These are phyloP conservation scores for Oenanthe sinensis DNA, from an alignment of 129 eudicot genomes.

Conservation along the genomic window DNA sequence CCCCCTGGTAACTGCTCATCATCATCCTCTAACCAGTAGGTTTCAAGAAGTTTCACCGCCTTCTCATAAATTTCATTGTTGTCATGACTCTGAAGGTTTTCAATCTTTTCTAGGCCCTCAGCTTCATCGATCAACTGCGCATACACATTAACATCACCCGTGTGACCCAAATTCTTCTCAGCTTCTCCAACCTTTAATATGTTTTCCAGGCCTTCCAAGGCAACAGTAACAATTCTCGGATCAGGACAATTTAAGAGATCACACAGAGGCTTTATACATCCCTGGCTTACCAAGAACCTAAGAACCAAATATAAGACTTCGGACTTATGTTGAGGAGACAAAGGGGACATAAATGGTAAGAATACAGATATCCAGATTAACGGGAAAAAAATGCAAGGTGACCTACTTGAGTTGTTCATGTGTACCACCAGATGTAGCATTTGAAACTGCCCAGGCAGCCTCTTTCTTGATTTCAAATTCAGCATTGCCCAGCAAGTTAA, in stretches of 20 bases:
- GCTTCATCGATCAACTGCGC: constrained; percentile 27
- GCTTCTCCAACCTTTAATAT: constrained; percentile 28
- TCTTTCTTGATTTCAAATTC: constrained; percentile 90
- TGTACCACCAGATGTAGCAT: constrained; percentile 93
- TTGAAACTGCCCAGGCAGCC: constrained; percentile 94
- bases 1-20: constrained; percentile 18
- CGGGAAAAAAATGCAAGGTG: not conserved
- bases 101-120: constrained; percentile 27
- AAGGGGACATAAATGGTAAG: not conserved
- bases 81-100: constrained; percentile 28
- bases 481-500: constrained; percentile 67
- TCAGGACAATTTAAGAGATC: constrained; percentile 37
- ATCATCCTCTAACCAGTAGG: constrained; percentile 22
- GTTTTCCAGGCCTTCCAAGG: constrained; percentile 29
- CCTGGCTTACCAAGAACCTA: constrained; percentile 75
- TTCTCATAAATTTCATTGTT: constrained; percentile 20
- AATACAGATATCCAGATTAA: not conserved
- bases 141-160: constrained; percentile 16
- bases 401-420: constrained; percentile 81
- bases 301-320: constrained; percentile 3
- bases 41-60: constrained; percentile 27
- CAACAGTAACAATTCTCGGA: constrained; percentile 23
- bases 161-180: constrained; percentile 18
- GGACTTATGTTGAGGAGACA: not conserved
- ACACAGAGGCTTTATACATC: constrained; percentile 74